Conservation (phyloP, 176 grass and related monocot genomes). For the Carex parvula region DNA sequence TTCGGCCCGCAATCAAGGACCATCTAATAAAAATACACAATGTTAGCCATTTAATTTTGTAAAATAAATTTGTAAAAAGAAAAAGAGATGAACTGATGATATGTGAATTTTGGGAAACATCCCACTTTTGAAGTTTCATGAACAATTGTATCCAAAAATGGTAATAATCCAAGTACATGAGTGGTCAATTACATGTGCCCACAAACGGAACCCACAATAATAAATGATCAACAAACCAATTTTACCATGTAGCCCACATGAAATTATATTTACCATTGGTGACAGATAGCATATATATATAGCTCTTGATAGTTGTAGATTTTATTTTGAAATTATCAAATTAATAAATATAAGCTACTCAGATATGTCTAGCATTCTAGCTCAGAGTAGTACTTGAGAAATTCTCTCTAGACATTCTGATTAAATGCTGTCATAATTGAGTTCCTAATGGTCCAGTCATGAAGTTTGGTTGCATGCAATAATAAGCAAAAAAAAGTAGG, state of each 20-base stretch:
- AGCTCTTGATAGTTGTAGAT: background rate
- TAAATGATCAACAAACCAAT: background rate
- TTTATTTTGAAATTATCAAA: background rate
- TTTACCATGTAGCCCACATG: background rate
- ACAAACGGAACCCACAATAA: background rate
- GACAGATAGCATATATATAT: background rate
- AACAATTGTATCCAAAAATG: background rate
- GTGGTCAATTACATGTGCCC: background rate
- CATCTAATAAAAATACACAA: constrained; percentile 26
- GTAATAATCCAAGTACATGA: background rate
- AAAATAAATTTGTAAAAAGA: background rate
- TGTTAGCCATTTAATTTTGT: background rate
- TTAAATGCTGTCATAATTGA: background rate
- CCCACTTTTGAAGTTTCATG: background rate
- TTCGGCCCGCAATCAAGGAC: constrained; percentile 35
- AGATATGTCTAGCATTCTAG: background rate
- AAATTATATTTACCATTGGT: background rate
- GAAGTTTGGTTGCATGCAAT: background rate
- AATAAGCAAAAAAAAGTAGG: background rate
- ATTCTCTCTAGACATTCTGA: background rate
- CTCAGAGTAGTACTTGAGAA: background rate
- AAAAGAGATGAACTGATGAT: background rate
- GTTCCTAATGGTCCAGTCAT: background rate
- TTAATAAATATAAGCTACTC: background rate
- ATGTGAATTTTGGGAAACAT: background rate